Evolutionary conservation across 768 basidiomycete genomes (phyloP).

Genomic region (Hericium rajendrae): DNA sequence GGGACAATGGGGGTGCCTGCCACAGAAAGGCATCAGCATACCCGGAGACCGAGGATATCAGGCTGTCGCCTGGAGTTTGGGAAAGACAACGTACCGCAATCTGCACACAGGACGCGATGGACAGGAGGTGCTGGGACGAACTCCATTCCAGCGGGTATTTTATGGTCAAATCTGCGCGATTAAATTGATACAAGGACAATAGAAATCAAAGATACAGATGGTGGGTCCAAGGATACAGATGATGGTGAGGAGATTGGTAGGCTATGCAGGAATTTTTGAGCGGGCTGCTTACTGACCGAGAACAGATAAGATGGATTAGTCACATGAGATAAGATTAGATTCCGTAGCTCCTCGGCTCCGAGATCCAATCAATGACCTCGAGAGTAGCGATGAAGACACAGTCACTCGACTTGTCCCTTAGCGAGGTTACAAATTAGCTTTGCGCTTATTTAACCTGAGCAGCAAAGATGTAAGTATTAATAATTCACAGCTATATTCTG

Average conservation of each 20-base stretch:
- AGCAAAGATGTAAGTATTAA: no score
- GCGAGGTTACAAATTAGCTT: no score
- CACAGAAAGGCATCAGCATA: background rate
- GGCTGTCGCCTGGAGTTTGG: background rate
- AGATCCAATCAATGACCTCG: background rate
- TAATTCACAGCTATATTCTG: background rate
- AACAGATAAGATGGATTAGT: background rate
- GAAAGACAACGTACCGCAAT: slow-evolving; percentile 52
- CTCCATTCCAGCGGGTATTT: slow-evolving; percentile 44
- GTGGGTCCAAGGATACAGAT: background rate
- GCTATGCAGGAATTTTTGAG: background rate
- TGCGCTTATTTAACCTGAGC: no score
- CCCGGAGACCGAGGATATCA: slow-evolving; percentile 3
- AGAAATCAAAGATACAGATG: background rate
- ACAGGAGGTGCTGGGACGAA: slow-evolving; percentile 67
- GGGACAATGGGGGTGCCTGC: slow-evolving; percentile 79
- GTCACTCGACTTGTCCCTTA: no score
- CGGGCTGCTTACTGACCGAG: background rate
- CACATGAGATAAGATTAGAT: background rate
- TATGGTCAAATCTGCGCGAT: background rate
- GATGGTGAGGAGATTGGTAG: background rate
- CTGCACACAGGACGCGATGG: slow-evolving; percentile 80
- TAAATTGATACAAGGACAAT: background rate
- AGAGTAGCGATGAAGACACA: no score
- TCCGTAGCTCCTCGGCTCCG: background rate